phyloP scores from a whole-genome alignment of 1,139 yeast species.

The Debaryomyces subglobosus region DNA sequence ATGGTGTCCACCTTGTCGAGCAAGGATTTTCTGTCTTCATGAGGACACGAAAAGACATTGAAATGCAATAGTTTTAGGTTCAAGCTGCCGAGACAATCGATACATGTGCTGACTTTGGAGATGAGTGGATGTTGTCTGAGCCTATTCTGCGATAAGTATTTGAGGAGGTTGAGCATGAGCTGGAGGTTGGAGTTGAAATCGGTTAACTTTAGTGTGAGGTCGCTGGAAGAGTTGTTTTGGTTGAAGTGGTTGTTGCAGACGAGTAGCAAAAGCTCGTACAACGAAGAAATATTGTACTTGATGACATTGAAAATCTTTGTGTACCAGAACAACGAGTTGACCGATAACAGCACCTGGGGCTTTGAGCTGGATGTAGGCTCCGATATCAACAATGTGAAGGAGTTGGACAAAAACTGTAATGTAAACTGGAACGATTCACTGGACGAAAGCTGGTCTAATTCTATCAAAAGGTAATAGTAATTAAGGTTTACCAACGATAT shows the following conservation, averaged over 20 bases:
- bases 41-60: slow-evolving; percentile 6
- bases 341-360: slow-evolving; percentile 16
- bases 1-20: background rate
- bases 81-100: slow-evolving; percentile 7
- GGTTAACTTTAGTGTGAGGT: slow-evolving; percentile 20
- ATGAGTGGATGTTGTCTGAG: background rate
- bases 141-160: slow-evolving; percentile 12
- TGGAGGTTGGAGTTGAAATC: slow-evolving; percentile 37
- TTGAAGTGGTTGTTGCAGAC: background rate
- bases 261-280: slow-evolving; percentile 19
- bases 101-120: slow-evolving; percentile 3
- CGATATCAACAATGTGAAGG: slow-evolving; percentile 40
- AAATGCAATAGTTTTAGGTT: slow-evolving; percentile 9
- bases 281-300: slow-evolving; percentile 30
- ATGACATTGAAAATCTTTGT: slow-evolving; percentile 41
- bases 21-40: slow-evolving; percentile 7
- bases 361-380: slow-evolving; percentile 17
- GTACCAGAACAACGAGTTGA: slow-evolving; percentile 34
- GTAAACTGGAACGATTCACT: slow-evolving; percentile 45
- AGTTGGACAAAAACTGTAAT: slow-evolving; percentile 44
- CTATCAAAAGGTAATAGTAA: slow-evolving; percentile 44
- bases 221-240: slow-evolving; percentile 4
- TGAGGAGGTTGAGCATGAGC: slow-evolving; percentile 30
- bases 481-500: slow-evolving; percentile 39
- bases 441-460: slow-evolving; percentile 43